Evolutionary conservation across 106 monocot species (phyloP), one percentile per base, ranked within the genome.

Genomic region (Triglochin maritima): DNA sequence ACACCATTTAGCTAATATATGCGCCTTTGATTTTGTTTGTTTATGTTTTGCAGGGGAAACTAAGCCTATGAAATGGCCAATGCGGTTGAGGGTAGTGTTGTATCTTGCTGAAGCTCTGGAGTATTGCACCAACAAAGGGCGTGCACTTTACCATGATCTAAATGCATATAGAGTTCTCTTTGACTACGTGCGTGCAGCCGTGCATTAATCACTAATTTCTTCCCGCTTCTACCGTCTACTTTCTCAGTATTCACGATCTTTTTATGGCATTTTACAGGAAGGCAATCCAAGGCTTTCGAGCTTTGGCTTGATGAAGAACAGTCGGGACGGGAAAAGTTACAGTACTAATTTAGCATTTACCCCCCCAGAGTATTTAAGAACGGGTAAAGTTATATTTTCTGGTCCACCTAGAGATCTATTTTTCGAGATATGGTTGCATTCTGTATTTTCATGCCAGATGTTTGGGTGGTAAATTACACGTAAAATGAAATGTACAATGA

Each of bases 291-390:
- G 93, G 62, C 86, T 93, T 73, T 93, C 93, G 58, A 83, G 93
- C 51, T 93, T 89, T 78, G 93, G 93, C 44, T 64, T 93, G 65
- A 93, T 93, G 93, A 93, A 93, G 73, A 93, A 89, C 76, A 93
- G 93, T 64, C 76, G 83, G 4, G 93, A 93, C 78, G 93, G 93
- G 9, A 93, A 93, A 83, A 93, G 93, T 63, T 93, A 93, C 61
- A 93, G 93, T 69, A 93, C 93, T 13, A 93, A 93, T 79, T 72
- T 93, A 59, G 93, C 89, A 66, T 93, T 93, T 61, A 89, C 93
- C 0, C 93, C 93, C 55, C 93, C 93, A 16, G 93, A 93, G 65
- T 93, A 93, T 80, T 62, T 89, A 81, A 86, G 86, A 76, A 93
- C 89, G 71, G 93, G 93, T 93, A 60, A 44, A 43, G 44, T 4